Evolutionary conservation across 208 protist genomes (phyloP).

Genomic region (Leishmania tarentolae): DNA sequence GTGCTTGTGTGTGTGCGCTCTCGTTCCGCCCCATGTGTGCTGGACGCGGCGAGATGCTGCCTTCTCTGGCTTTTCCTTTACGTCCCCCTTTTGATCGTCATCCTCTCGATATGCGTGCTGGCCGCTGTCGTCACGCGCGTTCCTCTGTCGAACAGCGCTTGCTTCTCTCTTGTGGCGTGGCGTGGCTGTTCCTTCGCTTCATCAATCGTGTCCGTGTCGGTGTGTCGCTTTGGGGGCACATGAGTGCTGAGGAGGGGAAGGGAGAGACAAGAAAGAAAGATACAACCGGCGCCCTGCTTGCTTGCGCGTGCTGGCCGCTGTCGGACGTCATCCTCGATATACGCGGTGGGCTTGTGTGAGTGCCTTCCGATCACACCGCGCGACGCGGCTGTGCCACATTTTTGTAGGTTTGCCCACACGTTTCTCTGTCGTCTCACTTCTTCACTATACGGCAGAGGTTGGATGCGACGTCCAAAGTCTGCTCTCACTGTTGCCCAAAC

Average conservation of each 20-base stretch:
- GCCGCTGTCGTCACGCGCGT: background rate
- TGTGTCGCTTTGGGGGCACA: background rate
- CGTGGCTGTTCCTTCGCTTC: background rate
- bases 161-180: background rate
- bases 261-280: background rate
- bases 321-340: background rate
- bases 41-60: background rate
- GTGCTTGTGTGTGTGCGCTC: background rate
- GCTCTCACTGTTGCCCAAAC: background rate
- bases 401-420: background rate
- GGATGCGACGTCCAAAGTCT: background rate
- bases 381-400: background rate
- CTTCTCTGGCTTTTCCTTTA: background rate
- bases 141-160: background rate
- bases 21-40: background rate
- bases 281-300: background rate
- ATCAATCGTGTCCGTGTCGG: background rate
- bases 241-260: background rate
- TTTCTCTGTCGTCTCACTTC: background rate
- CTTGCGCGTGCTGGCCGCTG: background rate
- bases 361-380: background rate
- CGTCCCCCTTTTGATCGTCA: background rate
- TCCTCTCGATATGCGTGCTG: background rate
- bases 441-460: background rate
- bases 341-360: background rate